Percentiles rank a stretch among this genome's conserved stretches.
phyloP scores from a whole-genome alignment of 192 early-diverging fungal species.

The Umbelopsis isabellina region DNA sequence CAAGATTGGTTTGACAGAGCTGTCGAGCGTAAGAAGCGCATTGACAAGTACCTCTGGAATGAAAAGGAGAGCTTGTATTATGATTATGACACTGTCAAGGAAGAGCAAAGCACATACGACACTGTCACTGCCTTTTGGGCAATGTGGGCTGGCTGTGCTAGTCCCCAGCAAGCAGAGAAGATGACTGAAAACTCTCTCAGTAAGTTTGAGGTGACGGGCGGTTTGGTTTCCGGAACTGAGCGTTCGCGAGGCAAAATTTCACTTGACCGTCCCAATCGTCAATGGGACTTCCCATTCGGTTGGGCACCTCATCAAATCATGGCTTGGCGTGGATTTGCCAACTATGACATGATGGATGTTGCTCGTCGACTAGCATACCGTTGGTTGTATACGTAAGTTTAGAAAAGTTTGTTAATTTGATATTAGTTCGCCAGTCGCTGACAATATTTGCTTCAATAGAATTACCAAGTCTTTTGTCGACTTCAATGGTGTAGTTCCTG shows the following conservation, averaged over 20 bases:
- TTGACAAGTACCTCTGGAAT: slow-evolving; percentile 88
- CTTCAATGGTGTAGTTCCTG: slow-evolving; percentile 93
- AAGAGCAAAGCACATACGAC: slow-evolving; percentile 77
- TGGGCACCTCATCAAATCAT: slow-evolving; percentile 99
- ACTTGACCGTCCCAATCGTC: slow-evolving; percentile 87
- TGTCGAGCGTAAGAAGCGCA: slow-evolving; percentile 56
- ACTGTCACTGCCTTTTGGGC: slow-evolving; percentile 88
- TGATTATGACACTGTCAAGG: slow-evolving; percentile 82
- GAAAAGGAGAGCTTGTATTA: slow-evolving; percentile 77
- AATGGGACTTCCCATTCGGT: slow-evolving; percentile 94
- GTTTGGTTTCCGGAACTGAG: slow-evolving; percentile 91
- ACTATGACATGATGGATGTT: slow-evolving; percentile 76
- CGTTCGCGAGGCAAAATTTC: slow-evolving; percentile 80
- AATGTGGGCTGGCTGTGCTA: slow-evolving; percentile 87
- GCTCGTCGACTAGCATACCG: slow-evolving; percentile 84
- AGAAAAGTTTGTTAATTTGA: neutral
- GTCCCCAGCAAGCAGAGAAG: slow-evolving; percentile 70
- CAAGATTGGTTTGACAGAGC: slow-evolving; percentile 71
- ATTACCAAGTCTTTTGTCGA: slow-evolving; percentile 95
- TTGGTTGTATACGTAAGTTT: slow-evolving; percentile 85
- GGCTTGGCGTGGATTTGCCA: slow-evolving; percentile 86
- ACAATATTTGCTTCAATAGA: slow-evolving; percentile 18
- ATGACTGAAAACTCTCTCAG: slow-evolving; percentile 67
- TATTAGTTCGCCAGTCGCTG: neutral
- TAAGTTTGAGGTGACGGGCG: slow-evolving; percentile 88